These are phyloP conservation scores for Ustilago sp. DNA, from an alignment of 1,284 basidiomycete genomes.

Conservation along the genomic window DNA sequence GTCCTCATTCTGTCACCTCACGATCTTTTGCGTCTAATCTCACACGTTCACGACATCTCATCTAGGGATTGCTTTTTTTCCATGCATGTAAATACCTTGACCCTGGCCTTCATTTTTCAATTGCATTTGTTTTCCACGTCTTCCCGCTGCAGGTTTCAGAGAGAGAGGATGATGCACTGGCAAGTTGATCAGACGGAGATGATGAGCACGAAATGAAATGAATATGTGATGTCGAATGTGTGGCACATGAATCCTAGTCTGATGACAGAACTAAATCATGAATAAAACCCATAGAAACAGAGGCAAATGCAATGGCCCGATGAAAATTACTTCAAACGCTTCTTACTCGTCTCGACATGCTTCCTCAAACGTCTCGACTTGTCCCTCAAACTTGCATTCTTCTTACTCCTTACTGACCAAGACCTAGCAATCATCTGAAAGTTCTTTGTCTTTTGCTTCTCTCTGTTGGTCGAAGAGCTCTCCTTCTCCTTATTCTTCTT, in stretches of 20 bases:
- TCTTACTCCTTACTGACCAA: constrained; percentile 65
- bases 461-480: constrained; percentile 60
- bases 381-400: constrained; percentile 64
- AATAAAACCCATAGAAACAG: not conserved
- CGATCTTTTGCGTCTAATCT: not conserved
- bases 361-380: constrained; percentile 61
- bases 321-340: constrained; percentile 49
- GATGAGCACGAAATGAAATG: not conserved
- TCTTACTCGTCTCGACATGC: constrained; percentile 65
- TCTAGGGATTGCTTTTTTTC: not conserved
- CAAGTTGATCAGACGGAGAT: not conserved
- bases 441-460: constrained; percentile 66
- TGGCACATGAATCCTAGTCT: not conserved
- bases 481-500: constrained; percentile 68
- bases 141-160: not conserved
- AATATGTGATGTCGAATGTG: constrained; percentile 4
- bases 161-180: not conserved
- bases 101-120: not conserved
- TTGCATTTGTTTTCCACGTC: not conserved
- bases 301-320: not conserved
- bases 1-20: not conserved
- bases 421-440: constrained; percentile 66
- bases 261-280: not conserved
- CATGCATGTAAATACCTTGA: not conserved
- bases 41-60: not conserved